phyloP scores from a whole-genome alignment of 1,284 basidiomycete species.

The Tilletia caries region DNA sequence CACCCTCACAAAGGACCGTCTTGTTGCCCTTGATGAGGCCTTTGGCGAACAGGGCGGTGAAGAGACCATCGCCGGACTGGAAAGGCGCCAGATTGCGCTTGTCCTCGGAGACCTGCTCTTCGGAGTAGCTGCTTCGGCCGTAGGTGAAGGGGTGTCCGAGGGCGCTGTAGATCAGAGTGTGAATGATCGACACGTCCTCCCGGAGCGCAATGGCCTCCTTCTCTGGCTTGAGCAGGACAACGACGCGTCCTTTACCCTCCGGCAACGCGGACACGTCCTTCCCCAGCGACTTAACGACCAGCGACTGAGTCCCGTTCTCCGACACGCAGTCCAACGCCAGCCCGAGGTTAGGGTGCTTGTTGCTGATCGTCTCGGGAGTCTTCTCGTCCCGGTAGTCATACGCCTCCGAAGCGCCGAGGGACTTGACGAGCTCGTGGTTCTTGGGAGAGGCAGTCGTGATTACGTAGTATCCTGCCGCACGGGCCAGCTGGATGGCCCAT shows the following conservation, averaged over 20 bases:
- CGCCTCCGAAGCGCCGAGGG: slow-evolving; percentile 42
- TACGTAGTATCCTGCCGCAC: slow-evolving; percentile 58
- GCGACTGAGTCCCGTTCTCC: slow-evolving; percentile 43
- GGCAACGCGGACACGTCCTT: slow-evolving; percentile 11
- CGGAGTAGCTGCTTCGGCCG: slow-evolving; percentile 30
- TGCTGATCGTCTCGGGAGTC: slow-evolving; percentile 38
- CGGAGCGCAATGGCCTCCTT: slow-evolving; percentile 36
- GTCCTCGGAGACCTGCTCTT: slow-evolving; percentile 17
- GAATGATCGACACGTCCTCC: slow-evolving; percentile 38
- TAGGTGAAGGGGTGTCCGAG: slow-evolving; percentile 36
- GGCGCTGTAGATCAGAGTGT: slow-evolving; percentile 38
- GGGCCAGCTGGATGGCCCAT: slow-evolving; percentile 54
- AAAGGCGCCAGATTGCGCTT: slow-evolving; percentile 19
- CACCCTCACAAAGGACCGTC: slow-evolving; percentile 35
- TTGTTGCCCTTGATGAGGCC: slow-evolving; percentile 39
- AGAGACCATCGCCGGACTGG: slow-evolving; percentile 27
- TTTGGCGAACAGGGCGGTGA: slow-evolving; percentile 31
- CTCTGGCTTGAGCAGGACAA: slow-evolving; percentile 40
- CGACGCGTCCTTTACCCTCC: slow-evolving; percentile 30
- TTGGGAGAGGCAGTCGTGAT: slow-evolving; percentile 56
- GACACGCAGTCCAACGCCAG: slow-evolving; percentile 47
- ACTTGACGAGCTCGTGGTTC: slow-evolving; percentile 41
- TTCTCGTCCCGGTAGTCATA: slow-evolving; percentile 59
- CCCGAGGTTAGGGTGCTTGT: slow-evolving; percentile 40
- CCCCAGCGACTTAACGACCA: slow-evolving; percentile 35